Conservation (phyloP, 2,329 filamentous ascomycete species). For the Cordyceps tenuipes region DNA sequence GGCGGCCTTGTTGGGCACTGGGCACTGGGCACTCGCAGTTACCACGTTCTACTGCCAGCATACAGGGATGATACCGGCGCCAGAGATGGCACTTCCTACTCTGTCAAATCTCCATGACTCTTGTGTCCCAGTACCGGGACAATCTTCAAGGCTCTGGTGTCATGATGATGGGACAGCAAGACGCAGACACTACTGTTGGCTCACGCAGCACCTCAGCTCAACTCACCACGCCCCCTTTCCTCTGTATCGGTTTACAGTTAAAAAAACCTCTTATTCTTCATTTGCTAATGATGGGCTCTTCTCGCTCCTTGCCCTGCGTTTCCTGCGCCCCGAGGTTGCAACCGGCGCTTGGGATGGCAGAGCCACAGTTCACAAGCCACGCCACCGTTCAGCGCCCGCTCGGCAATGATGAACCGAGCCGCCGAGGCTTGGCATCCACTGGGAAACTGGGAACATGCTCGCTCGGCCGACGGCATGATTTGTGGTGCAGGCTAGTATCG, state of each 20-base stretch:
- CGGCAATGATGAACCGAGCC: background rate
- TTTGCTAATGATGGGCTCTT: background rate
- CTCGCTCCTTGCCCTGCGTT: background rate
- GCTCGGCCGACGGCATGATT: background rate
- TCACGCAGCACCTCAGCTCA: too few species aligned
- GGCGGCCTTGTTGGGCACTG: too few species aligned
- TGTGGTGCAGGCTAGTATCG: background rate
- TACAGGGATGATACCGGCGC: too few species aligned
- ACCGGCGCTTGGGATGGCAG: background rate
- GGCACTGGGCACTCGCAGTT: too few species aligned
- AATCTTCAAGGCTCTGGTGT: too few species aligned
- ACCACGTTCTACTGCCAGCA: too few species aligned
- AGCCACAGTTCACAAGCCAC: constrained; percentile 2
- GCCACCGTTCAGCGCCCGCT: background rate
- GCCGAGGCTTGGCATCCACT: background rate
- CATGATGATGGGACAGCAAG: too few species aligned
- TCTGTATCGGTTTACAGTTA: background rate
- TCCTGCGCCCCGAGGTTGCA: background rate
- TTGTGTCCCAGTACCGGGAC: too few species aligned
- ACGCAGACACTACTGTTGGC: too few species aligned
- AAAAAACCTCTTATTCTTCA: background rate
- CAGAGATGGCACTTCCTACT: too few species aligned
- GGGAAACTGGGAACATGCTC: too few species aligned
- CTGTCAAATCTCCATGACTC: too few species aligned
- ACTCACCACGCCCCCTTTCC: background rate